Percentiles rank a stretch among this genome's conserved stretches.
phyloP scores from a whole-genome alignment of 768 basidiomycete species.

The Myochromella boudieri region DNA sequence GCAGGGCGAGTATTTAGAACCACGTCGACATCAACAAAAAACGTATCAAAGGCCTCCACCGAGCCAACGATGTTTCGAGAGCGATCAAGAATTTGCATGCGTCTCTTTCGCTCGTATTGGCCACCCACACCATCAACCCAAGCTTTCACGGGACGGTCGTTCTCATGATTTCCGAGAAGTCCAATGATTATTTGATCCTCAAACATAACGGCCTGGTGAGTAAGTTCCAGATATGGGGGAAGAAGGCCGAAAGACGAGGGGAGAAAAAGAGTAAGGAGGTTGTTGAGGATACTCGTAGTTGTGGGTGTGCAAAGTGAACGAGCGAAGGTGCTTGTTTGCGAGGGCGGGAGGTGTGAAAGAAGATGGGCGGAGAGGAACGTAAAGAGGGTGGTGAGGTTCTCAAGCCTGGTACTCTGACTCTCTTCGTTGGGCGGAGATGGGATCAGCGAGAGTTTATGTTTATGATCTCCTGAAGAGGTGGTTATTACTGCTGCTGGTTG shows the following conservation, averaged over 20 bases:
- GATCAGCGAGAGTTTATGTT: constrained; percentile 48
- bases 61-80: constrained; percentile 49
- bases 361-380: constrained; percentile 63
- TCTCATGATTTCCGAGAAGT: constrained; percentile 46
- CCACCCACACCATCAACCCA: constrained; percentile 70
- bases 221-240: constrained; percentile 58
- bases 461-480: constrained; percentile 32
- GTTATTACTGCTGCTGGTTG: constrained; percentile 48
- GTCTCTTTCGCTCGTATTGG: constrained; percentile 80
- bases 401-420: constrained; percentile 41
- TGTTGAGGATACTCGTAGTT: constrained; percentile 58
- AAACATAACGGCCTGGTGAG: constrained; percentile 59
- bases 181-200: constrained; percentile 56
- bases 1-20: constrained; percentile 28
- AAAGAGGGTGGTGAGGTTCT: constrained; percentile 55
- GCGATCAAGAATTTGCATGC: constrained; percentile 63
- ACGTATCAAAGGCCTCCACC: constrained; percentile 37
- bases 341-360: constrained; percentile 52
- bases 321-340: constrained; percentile 47
- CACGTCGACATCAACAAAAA: constrained; percentile 39
- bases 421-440: constrained; percentile 43
- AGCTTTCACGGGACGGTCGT: constrained; percentile 53
- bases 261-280: constrained; percentile 67
- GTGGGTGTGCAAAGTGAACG: constrained; percentile 61
- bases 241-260: constrained; percentile 64